phyloP scores from a whole-genome alignment of 805 yeast species.

The Grigorovia yakushimaensis region DNA sequence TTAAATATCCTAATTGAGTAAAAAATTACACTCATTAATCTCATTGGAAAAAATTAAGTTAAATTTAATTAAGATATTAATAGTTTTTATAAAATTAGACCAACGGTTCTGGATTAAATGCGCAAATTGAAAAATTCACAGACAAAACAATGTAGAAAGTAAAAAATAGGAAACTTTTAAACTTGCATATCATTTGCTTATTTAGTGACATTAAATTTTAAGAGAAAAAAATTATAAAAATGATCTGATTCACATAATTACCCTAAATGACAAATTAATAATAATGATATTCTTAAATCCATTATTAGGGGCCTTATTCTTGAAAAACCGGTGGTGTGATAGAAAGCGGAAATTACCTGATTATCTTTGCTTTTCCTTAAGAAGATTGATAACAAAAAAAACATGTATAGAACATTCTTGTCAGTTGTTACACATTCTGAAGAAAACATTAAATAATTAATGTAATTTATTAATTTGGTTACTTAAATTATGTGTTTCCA shows the following conservation, averaged over 20 bases:
- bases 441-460: too few species aligned
- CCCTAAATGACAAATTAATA: background rate
- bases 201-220: background rate
- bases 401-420: too few species aligned
- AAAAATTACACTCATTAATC: too few species aligned
- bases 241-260: background rate
- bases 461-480: too few species aligned
- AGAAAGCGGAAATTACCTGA: background rate
- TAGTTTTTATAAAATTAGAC: too few species aligned
- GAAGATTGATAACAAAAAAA: too few species aligned
- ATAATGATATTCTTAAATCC: too few species aligned
- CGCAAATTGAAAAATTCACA: background rate
- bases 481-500: too few species aligned
- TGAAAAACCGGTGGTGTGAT: background rate
- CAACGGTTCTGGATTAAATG: background rate
- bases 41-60: background rate
- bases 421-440: too few species aligned
- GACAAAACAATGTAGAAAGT: background rate
- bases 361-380: background rate
- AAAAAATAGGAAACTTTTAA: background rate
- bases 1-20: background rate
- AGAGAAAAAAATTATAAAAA: background rate
- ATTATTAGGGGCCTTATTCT: too few species aligned
- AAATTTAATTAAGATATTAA: background rate
- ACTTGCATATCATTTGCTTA: background rate